Evolutionary conservation across 148 eudicot species (phyloP), one percentile per base, ranked within the genome.

Genomic region (Rhododendron henanense): DNA sequence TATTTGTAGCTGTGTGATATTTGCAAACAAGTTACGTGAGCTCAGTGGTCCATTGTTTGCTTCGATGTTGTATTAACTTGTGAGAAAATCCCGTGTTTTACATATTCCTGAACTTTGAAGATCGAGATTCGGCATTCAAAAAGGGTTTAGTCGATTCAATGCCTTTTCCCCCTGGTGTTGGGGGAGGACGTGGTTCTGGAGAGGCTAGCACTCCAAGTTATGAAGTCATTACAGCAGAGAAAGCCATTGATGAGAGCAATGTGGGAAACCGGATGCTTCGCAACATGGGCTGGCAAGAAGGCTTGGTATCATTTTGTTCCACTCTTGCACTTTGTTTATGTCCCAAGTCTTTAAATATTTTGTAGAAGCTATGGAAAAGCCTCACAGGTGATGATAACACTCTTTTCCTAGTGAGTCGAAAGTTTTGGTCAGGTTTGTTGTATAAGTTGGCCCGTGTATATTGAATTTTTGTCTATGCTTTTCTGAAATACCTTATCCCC

Each of bases 211-310:
- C 84, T 71, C 93, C 94, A 88, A 94, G 87, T 84, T 95, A 92
- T 87, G 99, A 97, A 77, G 95, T 93, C 67, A 95, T 94, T 85
- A 90, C 99, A 39, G 87, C 95, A 25, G 98, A 97, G 75, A 93
- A 89, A 89, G 98, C 98, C 44, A 93, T 97, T 86, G 99, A 97
- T 86, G 99, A 97, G 91, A 95, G 85, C 90, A 97, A 97, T 91
- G 98, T 97, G 83, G 99, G 99, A 87, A 97, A 97, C 86, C 92
- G 95, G 88, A 97, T 97, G 98, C 99, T 97, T 45, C 97, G 98
- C 89, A 97, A 86, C 93, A 97, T 97, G 99, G 99, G 99, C 86
- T 97, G 99, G 99, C 96, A 96, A 48, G 99, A 97, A 89, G 99
- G 99, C 94, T 97, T 90, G 99, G 99, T 95, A 97, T 87, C 88